phyloP scores from a whole-genome alignment of 2,329 filamentous ascomycete species.

The Trichoderma sp. region DNA sequence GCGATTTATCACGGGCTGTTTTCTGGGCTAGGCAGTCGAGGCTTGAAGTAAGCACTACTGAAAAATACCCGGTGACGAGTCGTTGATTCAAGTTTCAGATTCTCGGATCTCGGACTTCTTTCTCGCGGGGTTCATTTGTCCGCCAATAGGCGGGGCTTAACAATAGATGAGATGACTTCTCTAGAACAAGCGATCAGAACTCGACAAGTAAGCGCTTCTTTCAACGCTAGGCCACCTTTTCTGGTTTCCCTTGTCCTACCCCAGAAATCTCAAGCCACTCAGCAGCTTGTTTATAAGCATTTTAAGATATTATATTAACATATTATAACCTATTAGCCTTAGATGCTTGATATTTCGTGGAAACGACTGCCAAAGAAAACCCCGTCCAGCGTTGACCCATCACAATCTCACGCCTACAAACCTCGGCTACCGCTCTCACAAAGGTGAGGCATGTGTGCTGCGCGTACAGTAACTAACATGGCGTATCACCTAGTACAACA shows the following conservation, averaged over 20 bases:
- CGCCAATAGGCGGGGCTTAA: background rate
- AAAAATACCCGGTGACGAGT: background rate
- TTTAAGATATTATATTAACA: background rate
- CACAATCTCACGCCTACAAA: background rate
- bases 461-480: background rate
- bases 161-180: background rate
- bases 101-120: background rate
- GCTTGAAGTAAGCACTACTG: background rate
- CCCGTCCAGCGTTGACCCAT: too few relatives aligned
- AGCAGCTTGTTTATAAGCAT: background rate
- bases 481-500: background rate
- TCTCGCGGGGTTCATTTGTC: background rate
- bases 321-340: background rate
- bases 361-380: background rate
- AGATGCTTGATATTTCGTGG: background rate
- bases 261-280: slow-evolving; percentile 1
- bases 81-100: background rate
- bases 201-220: background rate
- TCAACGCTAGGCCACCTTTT: background rate
- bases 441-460: background rate
- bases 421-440: background rate
- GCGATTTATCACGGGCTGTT: background rate
- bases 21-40: background rate
- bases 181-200: background rate
- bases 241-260: background rate